Evolutionary conservation across 1,139 yeast genomes (phyloP).

Genomic region (Magnusiomyces clavatus): DNA sequence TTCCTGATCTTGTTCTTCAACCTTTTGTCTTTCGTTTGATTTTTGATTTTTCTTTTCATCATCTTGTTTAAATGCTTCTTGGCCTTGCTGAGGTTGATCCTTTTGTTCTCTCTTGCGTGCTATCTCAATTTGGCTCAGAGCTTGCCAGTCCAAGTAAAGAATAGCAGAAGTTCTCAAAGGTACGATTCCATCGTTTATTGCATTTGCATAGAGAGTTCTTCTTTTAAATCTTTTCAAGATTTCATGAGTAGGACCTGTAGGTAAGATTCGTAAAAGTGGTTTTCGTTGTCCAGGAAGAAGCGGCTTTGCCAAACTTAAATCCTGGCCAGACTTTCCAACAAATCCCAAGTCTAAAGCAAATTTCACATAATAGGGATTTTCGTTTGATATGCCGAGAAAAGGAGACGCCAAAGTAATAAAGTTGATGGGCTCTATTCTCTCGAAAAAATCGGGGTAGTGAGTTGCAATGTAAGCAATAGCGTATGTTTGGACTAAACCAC

Average conservation of each 20-base stretch:
- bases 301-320: slow-evolving; percentile 57
- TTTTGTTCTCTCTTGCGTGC: slow-evolving; percentile 20
- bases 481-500: slow-evolving; percentile 85
- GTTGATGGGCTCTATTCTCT: slow-evolving; percentile 60
- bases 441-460: slow-evolving; percentile 67
- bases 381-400: slow-evolving; percentile 73
- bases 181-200: slow-evolving; percentile 86
- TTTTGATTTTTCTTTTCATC: background rate
- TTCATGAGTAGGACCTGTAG: slow-evolving; percentile 73
- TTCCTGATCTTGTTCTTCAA: background rate
- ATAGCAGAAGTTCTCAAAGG: slow-evolving; percentile 84
- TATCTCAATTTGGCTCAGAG: slow-evolving; percentile 42
- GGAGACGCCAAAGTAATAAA: slow-evolving; percentile 87
- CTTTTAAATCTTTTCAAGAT: slow-evolving; percentile 55
- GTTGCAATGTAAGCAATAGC: slow-evolving; percentile 75
- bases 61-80: too few species aligned
- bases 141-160: slow-evolving; percentile 68
- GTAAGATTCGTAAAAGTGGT: slow-evolving; percentile 67
- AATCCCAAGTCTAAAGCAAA: slow-evolving; percentile 80
- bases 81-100: background rate
- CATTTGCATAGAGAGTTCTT: slow-evolving; percentile 72
- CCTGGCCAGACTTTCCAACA: slow-evolving; percentile 92
- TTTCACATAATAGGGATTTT: slow-evolving; percentile 82
- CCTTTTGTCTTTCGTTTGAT: background rate
- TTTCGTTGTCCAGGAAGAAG: slow-evolving; percentile 27